Conservation (phyloP, 2,329 filamentous ascomycete genomes). For the Sordariomycetes sp. region DNA sequence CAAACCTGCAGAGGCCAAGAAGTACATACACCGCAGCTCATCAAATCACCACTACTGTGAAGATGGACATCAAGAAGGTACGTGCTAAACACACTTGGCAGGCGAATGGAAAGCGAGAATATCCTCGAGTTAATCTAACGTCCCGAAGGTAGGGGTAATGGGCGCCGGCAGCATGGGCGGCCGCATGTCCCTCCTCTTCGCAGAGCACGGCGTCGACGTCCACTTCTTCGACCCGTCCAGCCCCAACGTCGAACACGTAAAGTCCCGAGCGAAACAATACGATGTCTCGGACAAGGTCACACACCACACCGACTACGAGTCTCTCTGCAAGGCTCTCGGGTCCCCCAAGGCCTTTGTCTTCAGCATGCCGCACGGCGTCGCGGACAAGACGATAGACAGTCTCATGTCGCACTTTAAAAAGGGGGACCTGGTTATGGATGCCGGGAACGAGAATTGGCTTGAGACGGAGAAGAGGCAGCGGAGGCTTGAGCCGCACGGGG, state of each 20-base stretch:
- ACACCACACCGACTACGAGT: slow-evolving; percentile 3
- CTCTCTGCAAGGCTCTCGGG: slow-evolving; percentile 6
- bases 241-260: slow-evolving; percentile 28
- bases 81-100: not conserved
- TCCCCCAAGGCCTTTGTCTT: slow-evolving; percentile 9
- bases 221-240: slow-evolving; percentile 38
- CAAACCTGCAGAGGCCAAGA: not conserved
- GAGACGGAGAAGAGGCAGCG: slow-evolving; percentile 50
- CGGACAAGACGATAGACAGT: not conserved
- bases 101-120: too few species aligned
- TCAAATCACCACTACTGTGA: not conserved
- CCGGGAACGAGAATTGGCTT: slow-evolving; percentile 53
- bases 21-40: not conserved
- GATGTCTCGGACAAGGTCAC: slow-evolving; percentile 14
- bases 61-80: slow-evolving; percentile 1
- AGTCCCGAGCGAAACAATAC: slow-evolving; percentile 17
- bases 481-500: slow-evolving; percentile 38
- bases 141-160: slow-evolving; percentile 35
- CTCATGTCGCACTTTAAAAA: slow-evolving; percentile 32
- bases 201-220: slow-evolving; percentile 40
- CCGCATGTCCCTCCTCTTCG: slow-evolving; percentile 43
- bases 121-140: not conserved
- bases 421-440: slow-evolving; percentile 56
- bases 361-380: slow-evolving; percentile 8
- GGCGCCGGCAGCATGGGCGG: slow-evolving; percentile 47